Base-by-base conservation (phyloP, 2,329 filamentous ascomycete genomes). In the Aureobasidium zeae region DNA sequence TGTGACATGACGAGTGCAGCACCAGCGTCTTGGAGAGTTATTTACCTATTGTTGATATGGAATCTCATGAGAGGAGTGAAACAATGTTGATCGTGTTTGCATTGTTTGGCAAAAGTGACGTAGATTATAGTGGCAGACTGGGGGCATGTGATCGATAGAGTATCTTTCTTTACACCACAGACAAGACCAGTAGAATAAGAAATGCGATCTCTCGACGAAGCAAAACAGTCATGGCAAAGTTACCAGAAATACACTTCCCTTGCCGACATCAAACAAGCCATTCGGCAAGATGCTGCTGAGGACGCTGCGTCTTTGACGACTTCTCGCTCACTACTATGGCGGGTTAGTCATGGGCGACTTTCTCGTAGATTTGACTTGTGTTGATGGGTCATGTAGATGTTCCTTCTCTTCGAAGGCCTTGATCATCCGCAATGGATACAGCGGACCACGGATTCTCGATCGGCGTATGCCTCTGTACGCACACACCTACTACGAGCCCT, bases 401-500 rank as follows among this genome's bases (percentile, higher is more conserved):
- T 95, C 60, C 69, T 95, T 33, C 70, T 94, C 21, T 89, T 87
- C 58, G 77, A 81, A 51, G 73, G 74, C 39, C 66, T 79, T 8
- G 72, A 82, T 42, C 69, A 71, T 21, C 67, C 73, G 29, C 73
- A 74, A 66, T 94, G 88, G 87, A 68, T 73, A 24, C 71, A 74
- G 46, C 73, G 73, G 38, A 66, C 94, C 19, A 65, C 71, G 15
- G 76, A 86, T 52, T 79, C 79, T 20, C 78, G 89, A 51, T 74
- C 73, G 47, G 76, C 78, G n/a, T 96, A 95, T 62, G 65, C 71
- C 15, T 77, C 81, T 16, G 68, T 86, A 2, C 75, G 79, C 51
- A 73, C 80, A 2, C 83, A 87, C 58, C 83, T 91, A 53, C 67
- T 95, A 39, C 81, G 79, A 58, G 87, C 81, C 51, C 86, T 94